Evolutionary conservation across 495 filamentous ascomycete genomes (phyloP), one percentile per base, ranked within the genome.

Genomic region (Parmelia sp.): DNA sequence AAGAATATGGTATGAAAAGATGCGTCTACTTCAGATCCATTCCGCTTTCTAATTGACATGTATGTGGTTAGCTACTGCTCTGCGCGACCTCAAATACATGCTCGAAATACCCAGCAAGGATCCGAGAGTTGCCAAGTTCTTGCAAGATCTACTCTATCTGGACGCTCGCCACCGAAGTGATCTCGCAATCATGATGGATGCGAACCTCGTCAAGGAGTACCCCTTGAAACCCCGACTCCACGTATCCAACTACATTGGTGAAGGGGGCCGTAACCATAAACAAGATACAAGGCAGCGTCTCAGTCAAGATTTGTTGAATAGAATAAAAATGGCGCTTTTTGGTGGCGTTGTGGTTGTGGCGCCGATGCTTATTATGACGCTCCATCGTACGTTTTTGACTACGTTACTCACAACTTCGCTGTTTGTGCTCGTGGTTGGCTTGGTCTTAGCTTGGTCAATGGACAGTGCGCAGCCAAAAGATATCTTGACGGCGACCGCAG

Each of bases 291-390:
- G n/a, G 33, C 40, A 44, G 17, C 40, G 40, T 4, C 21, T 21
- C 4, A 19, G 14, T 7, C 4, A 44, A 21, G 56, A 58, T n/a
- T 58, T 37, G 21, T 5, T 37, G 9, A 36, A 36, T 21, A 58
- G 59, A 4, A 12, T 45, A 12, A 23, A 27, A 19, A 62, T 62
- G 60, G 60, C 60, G 10, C 44, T 62, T 8, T 62, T 62, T 25
- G 60, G 60, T 49, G 44, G 44, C 10, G 40, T n/a, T 15, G 27
- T 31, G 44, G 35, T 62, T 7, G 17, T 62, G 27, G 45, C 44
- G 44, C 60, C 60, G 25, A 62, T 62, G 60, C 40, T 62, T 14
- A 62, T 62, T 5, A 62, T 62, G 60, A n/a, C 6, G 7, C 42
- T 62, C 8, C 60, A 62, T 53, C 33, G 21, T 17, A 62, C 60